phyloP scores from a whole-genome alignment of 140 eudicot genomes.

The Flaveria floridana region DNA sequence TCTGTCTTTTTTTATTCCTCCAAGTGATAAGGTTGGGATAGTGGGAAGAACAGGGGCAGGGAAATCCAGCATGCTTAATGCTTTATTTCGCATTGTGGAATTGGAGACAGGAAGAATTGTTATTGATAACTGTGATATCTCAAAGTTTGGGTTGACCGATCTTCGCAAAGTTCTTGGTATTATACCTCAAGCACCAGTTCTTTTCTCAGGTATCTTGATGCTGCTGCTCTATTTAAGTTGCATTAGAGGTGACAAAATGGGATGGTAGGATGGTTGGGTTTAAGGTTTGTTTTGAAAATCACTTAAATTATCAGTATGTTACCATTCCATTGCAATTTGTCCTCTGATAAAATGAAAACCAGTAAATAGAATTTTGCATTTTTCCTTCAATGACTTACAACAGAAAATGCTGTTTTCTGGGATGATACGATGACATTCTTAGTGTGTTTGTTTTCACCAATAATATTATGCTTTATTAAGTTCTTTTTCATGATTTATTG shows the following conservation, averaged over 20 bases:
- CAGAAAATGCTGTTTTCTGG: not conserved
- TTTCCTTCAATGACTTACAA: not conserved
- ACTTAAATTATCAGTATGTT: not conserved
- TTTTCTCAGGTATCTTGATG: slow-evolving; percentile 75
- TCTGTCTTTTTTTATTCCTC: slow-evolving; percentile 56
- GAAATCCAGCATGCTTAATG: slow-evolving; percentile 97
- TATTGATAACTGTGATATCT: slow-evolving; percentile 67
- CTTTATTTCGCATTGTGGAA: slow-evolving; percentile 88
- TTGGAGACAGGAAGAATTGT: slow-evolving; percentile 81
- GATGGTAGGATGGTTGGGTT: not conserved
- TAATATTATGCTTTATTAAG: slow-evolving; percentile 7
- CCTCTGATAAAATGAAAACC: not conserved
- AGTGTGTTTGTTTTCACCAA: not conserved
- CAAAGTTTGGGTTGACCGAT: slow-evolving; percentile 84
- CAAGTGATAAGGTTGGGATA: slow-evolving; percentile 83
- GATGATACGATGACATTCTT: not conserved
- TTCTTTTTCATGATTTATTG: slow-evolving; percentile 20
- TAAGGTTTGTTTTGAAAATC: not conserved
- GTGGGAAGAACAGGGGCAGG: slow-evolving; percentile 99
- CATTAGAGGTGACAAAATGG: not conserved
- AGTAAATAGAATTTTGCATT: not conserved
- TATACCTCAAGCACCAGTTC: slow-evolving; percentile 96
- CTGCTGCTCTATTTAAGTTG: slow-evolving; percentile 3
- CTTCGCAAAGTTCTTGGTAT: slow-evolving; percentile 85
- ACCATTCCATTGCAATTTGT: not conserved